Base-by-base conservation (phyloP, 1,284 basidiomycete species). In the Peniophora sp. region DNA sequence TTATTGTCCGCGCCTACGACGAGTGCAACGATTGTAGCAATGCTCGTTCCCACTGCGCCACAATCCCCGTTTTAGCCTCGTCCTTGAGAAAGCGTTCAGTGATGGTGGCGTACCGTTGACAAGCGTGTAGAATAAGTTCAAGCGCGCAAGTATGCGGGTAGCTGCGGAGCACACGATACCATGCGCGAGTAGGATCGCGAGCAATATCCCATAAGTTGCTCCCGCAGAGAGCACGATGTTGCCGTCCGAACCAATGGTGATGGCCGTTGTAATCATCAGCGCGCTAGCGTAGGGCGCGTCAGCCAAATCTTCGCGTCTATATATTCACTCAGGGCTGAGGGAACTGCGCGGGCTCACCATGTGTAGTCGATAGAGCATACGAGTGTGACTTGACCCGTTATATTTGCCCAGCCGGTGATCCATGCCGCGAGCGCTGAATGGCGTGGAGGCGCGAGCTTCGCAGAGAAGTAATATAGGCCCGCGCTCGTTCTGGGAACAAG, bases 351-450 rank as follows among this genome's bases (percentile, higher is more conserved):
- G 19, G 48, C 70, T 22, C 45, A 74, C 76, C 82, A 82, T 19
- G 83, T 85, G 55, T 81, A 88, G 61, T 87, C 85, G 50, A 88
- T 87, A 3, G 83, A 85, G 58, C 81, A 85, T 32, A 87, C 81
- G 10, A 85, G 73, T 1, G 82, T 75, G 12, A 79, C 65, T 60
- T 79, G 78, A n/a, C 78, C 75, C 2, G 74, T 78, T 43, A 81
- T 69, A 54, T 81, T 83, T 9, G 78, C 78, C 81, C 80, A 83
- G 2, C 76, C 75, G n/a, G 84, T 87, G 47, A 88, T 79, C 85
- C 85, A 87, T 58, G 81, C 83, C 1, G 82, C 81, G 32, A 87
- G 63, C 2, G 82, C 71, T 3, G 80, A 70, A 53, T 79, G 78
- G 56, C 69, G 68, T 16, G 71, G 69, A 2, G 83, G 81, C 2